Evolutionary conservation across 1,284 basidiomycete genomes (phyloP), one percentile per base, ranked within the genome.

Genomic region (Cutaneotrichosporon dermatis): DNA sequence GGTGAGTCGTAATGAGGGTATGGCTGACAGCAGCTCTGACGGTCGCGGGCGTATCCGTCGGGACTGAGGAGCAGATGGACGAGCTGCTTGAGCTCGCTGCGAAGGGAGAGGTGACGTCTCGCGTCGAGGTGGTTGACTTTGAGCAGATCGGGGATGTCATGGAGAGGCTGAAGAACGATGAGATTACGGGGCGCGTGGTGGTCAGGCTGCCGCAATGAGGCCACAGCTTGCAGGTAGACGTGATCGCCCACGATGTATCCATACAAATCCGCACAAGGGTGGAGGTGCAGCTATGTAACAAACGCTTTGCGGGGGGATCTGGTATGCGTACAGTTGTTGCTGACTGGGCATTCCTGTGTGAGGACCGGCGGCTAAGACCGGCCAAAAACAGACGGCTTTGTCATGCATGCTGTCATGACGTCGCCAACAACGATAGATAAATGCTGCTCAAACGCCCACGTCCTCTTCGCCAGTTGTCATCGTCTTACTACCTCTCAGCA

Each of bases 61-160:
- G 53, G 3, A 54, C 53, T 0, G 53, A 54, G n/a, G 35, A 15
- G 33, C n/a, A 54, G 35, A 54, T 54, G 53, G 53, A 54, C 35
- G 53, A 44, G 16, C 53, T 54, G 3, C 43, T 54, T 7, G 33
- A 4, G 7, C 42, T 54, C 3, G 53, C 42, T 5, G 53, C 42
- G 7, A 12, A 36, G n/a, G 53, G 53, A 0, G 35, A 12, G 8
- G 42, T 54, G 13, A 54, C 40, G 34, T 9, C 53, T 3, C 35
- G 40, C 10, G 35, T 54, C 25, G 53, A 54, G 42, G 53, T 54
- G n/a, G 42, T 45, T 4, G 42, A 44, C 9, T 45, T 54, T 37
- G 53, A 54, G 9, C 41, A 7, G 1, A 46, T 54, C n/a, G 53
- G 53, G 0, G 42, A 54, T 12, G 34, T 54, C 5, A 54, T 54